Conservation (phyloP, 805 yeast genomes). For the Lachancea meyersii region DNA sequence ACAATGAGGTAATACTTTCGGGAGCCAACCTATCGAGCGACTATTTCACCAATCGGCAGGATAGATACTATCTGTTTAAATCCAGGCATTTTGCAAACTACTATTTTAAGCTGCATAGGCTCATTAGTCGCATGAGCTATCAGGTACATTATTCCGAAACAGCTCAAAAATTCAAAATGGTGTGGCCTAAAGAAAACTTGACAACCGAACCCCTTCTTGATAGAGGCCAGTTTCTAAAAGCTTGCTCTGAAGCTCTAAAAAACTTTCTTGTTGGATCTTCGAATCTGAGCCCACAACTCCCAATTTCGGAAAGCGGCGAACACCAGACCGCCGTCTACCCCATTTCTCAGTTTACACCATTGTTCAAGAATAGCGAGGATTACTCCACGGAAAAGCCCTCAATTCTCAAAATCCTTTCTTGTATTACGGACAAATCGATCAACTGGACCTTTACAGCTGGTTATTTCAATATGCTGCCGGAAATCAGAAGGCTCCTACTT, state of each 20-base stretch:
- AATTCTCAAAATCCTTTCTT: slow-evolving; percentile 53
- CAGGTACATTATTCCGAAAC: slow-evolving; percentile 44
- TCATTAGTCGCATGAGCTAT: slow-evolving; percentile 67
- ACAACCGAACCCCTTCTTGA: slow-evolving; percentile 63
- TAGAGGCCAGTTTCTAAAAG: slow-evolving; percentile 44
- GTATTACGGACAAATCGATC: slow-evolving; percentile 45
- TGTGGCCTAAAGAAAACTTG: slow-evolving; percentile 69
- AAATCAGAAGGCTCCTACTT: slow-evolving; percentile 53
- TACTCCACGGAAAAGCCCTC: slow-evolving; percentile 79
- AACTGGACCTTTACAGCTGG: slow-evolving; percentile 94
- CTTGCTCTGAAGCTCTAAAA: slow-evolving; percentile 49
- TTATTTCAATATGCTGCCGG: slow-evolving; percentile 84
- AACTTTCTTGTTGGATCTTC: slow-evolving; percentile 42
- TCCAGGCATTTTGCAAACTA: slow-evolving; percentile 57
- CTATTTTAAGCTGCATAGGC: slow-evolving; percentile 61
- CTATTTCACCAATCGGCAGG: slow-evolving; percentile 92
- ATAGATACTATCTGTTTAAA: slow-evolving; percentile 74
- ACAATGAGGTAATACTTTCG: slow-evolving; percentile 75
- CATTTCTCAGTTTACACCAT: slow-evolving; percentile 83
- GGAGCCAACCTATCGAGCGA: slow-evolving; percentile 92
- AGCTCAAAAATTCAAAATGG: slow-evolving; percentile 46
- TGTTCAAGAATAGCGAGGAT: slow-evolving; percentile 46
- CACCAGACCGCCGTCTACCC: slow-evolving; percentile 74
- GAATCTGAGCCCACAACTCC: slow-evolving; percentile 2
- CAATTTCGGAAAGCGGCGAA: slow-evolving; percentile 17